These are phyloP conservation scores for Nakazawaea anatomiae DNA, from an alignment of 805 yeast species.

Conservation along the genomic window DNA sequence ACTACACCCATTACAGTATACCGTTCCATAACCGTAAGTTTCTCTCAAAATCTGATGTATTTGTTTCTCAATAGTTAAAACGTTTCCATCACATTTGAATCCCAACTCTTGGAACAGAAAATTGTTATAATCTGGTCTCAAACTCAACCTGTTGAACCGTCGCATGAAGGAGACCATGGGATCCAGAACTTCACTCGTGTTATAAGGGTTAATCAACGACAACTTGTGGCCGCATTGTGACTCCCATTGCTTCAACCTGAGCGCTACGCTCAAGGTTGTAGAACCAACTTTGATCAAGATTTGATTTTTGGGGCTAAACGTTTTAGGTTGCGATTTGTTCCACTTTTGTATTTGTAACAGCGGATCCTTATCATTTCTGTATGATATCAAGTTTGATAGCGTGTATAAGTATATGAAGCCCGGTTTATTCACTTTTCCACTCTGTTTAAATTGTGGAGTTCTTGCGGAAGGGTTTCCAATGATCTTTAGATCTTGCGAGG, in stretches of 20 bases:
- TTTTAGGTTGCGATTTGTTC: slow-evolving; percentile 25
- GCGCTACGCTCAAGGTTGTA: slow-evolving; percentile 39
- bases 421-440: slow-evolving; percentile 1
- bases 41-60: slow-evolving; percentile 34
- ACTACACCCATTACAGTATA: slow-evolving; percentile 43
- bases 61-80: slow-evolving; percentile 31
- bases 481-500: slow-evolving; percentile 9
- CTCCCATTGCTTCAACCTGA: slow-evolving; percentile 46
- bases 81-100: slow-evolving; percentile 25
- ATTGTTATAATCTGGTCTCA: slow-evolving; percentile 10
- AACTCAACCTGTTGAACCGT: slow-evolving; percentile 11
- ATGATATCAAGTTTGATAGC: slow-evolving; percentile 29
- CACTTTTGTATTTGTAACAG: slow-evolving; percentile 34
- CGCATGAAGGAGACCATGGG: slow-evolving; percentile 11
- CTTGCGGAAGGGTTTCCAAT: background rate
- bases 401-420: slow-evolving; percentile 52
- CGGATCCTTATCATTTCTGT: slow-evolving; percentile 20
- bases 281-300: slow-evolving; percentile 47
- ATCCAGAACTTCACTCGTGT: slow-evolving; percentile 14
- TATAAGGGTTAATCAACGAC: slow-evolving; percentile 29
- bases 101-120: slow-evolving; percentile 26
- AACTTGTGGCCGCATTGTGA: slow-evolving; percentile 43
- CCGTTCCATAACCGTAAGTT: slow-evolving; percentile 40
- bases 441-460: background rate
- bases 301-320: slow-evolving; percentile 30